A percentile compares a stretch with the other conserved stretches of the same genome.
Conservation (phyloP, 768 basidiomycete genomes). For the Lenzites betulinus region DNA sequence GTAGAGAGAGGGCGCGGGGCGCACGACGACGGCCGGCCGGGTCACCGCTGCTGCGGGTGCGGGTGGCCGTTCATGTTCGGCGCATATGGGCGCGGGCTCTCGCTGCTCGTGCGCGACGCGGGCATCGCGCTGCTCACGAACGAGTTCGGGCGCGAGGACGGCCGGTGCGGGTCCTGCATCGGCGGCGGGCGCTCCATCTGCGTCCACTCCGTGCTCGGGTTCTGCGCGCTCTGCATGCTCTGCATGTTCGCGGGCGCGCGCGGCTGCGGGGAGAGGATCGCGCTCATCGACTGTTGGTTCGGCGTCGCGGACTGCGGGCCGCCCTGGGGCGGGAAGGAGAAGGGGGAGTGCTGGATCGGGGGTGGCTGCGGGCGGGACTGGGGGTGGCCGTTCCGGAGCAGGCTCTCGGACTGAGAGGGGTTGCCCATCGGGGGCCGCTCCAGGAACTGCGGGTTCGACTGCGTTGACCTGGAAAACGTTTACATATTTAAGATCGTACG, state of each 20-base stretch:
- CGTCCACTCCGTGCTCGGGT: constrained; percentile 22
- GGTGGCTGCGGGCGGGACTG: constrained; percentile 38
- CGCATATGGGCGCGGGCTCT: constrained; percentile 28
- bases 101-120: constrained; percentile 32
- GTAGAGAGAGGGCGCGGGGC: constrained; percentile 9
- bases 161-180: constrained; percentile 28
- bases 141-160: constrained; percentile 31
- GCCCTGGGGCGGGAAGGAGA: constrained; percentile 45
- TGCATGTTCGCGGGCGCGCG: constrained; percentile 33
- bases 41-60: constrained; percentile 31
- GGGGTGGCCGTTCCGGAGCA: constrained; percentile 37
- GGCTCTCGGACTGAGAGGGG: constrained; percentile 40
- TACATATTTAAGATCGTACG: not conserved
- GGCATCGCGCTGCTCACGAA: constrained; percentile 15
- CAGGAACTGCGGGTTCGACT: constrained; percentile 37
- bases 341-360: constrained; percentile 45
- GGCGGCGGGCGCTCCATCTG: constrained; percentile 25
- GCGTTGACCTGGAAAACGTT: constrained; percentile 32
- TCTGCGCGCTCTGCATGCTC: constrained; percentile 20
- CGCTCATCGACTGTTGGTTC: constrained; percentile 34
- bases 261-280: constrained; percentile 47
- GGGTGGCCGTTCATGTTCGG: constrained; percentile 17
- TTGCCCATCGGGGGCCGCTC: constrained; percentile 50
- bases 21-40: constrained; percentile 13
- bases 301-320: constrained; percentile 50